Conservation (phyloP, 2,329 filamentous ascomycete genomes). For the Meredithiella fracta region DNA sequence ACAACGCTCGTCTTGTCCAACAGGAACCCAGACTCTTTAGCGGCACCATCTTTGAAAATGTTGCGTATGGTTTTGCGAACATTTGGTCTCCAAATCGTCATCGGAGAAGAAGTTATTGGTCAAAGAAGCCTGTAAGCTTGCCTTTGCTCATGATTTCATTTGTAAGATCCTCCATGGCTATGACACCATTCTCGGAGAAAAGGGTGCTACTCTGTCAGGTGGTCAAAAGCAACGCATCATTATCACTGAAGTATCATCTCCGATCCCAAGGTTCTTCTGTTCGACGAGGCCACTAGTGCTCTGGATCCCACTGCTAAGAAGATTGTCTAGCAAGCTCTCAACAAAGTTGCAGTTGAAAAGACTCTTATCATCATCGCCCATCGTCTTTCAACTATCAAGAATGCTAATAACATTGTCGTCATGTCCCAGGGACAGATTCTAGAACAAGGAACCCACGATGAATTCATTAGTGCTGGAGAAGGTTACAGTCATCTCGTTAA, state of each 20-base stretch:
- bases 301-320: conserved; percentile 30
- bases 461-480: conserved; percentile 32
- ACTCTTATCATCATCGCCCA: conserved; percentile 53
- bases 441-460: conserved; percentile 45
- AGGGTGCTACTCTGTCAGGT: conserved; percentile 59
- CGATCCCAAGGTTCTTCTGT: conserved; percentile 61
- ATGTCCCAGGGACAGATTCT: conserved; percentile 40
- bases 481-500: conserved; percentile 36
- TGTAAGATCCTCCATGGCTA: conserved; percentile 50
- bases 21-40: conserved; percentile 59
- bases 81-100: conserved; percentile 30
- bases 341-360: conserved; percentile 35
- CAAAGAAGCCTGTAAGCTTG: conserved; percentile 44
- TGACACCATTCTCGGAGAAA: conserved; percentile 50
- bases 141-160: conserved; percentile 53
- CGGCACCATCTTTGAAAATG: conserved; percentile 61
- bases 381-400: conserved; percentile 39
- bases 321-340: conserved; percentile 39
- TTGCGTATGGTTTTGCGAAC: conserved; percentile 49
- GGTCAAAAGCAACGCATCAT: conserved; percentile 73
- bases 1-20: conserved; percentile 65
- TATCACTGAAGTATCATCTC: conserved; percentile 63
- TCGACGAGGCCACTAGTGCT: conserved; percentile 51
- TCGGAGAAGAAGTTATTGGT: conserved; percentile 23
- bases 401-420: conserved; percentile 51